These are phyloP conservation scores for Gossypium mustelinum DNA, from an alignment of 345 rosid species.

Conservation along the genomic window DNA sequence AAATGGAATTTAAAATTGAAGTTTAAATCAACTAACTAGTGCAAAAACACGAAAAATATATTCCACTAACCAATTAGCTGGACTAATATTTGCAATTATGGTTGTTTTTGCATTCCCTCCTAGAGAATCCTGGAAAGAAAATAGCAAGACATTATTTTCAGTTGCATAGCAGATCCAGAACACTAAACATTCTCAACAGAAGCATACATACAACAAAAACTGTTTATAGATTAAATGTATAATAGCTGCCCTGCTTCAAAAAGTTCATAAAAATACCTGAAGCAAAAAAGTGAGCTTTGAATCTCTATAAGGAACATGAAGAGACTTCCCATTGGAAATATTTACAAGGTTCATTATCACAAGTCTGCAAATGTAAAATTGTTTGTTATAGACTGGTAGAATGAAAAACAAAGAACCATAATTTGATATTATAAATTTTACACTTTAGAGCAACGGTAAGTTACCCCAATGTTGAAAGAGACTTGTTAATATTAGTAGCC, in stretches of 20 bases:
- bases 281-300: slow-evolving; percentile 98
- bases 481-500: slow-evolving; percentile 96
- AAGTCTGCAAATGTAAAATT: slow-evolving; percentile 50
- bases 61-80: slow-evolving; percentile 70
- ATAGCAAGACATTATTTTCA: slow-evolving; percentile 2
- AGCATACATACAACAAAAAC: background rate
- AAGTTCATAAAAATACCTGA: slow-evolving; percentile 49
- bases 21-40: background rate
- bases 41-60: slow-evolving; percentile 1
- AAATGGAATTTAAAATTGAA: background rate
- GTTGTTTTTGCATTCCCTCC: slow-evolving; percentile 97
- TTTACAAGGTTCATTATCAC: slow-evolving; percentile 95
- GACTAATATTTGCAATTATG: slow-evolving; percentile 95
- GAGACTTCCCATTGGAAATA: slow-evolving; percentile 91
- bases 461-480: slow-evolving; percentile 96
- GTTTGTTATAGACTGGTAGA: slow-evolving; percentile 1
- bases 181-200: background rate
- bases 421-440: background rate
- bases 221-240: background rate
- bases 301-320: slow-evolving; percentile 95
- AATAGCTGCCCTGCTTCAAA: background rate
- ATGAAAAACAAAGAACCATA: background rate
- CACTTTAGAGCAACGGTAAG: slow-evolving; percentile 3
- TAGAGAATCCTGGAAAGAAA: slow-evolving; percentile 71
- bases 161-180: background rate